phyloP scores from a whole-genome alignment of 495 filamentous ascomycete species.

The Talaromyces wortmannii region DNA sequence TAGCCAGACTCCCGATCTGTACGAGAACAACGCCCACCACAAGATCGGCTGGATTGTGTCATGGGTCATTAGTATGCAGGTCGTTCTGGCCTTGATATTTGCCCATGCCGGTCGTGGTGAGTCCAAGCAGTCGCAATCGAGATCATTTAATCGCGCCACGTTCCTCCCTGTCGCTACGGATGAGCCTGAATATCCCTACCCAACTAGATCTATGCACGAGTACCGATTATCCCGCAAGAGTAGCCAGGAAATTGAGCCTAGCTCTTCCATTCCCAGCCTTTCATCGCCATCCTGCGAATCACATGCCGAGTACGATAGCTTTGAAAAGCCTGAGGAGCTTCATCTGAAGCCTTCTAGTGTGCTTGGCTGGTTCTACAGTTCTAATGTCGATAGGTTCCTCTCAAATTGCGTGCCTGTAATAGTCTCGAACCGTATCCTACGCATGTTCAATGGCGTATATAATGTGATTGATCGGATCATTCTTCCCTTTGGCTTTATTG shows the following conservation, averaged over 20 bases:
- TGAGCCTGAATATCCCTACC: slow-evolving; percentile 39
- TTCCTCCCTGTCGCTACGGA: slow-evolving; percentile 66
- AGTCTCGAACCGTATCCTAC: slow-evolving; percentile 53
- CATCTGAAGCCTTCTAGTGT: slow-evolving; percentile 18
- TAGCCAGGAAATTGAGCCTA: slow-evolving; percentile 76
- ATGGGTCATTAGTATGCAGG: slow-evolving; percentile 61
- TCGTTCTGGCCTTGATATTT: slow-evolving; percentile 58
- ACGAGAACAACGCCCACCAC: slow-evolving; percentile 80
- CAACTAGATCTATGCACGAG: slow-evolving; percentile 33
- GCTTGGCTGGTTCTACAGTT: slow-evolving; percentile 35
- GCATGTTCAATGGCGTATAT: slow-evolving; percentile 50
- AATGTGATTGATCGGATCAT: slow-evolving; percentile 53
- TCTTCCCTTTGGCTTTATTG: slow-evolving; percentile 56
- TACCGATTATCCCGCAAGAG: slow-evolving; percentile 78
- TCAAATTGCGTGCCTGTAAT: slow-evolving; percentile 39
- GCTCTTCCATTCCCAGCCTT: slow-evolving; percentile 32
- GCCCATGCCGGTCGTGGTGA: slow-evolving; percentile 37
- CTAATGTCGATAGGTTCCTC: slow-evolving; percentile 37
- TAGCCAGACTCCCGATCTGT: slow-evolving; percentile 75
- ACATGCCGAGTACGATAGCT: too few species aligned
- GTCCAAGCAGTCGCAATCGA: slow-evolving; percentile 4
- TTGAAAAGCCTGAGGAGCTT: too few species aligned
- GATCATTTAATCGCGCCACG: slow-evolving; percentile 29
- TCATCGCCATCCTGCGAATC: too few species aligned
- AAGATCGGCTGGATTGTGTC: slow-evolving; percentile 83